phyloP scores from a whole-genome alignment of 129 eudicot genomes.

The Escallonia rubra region DNA sequence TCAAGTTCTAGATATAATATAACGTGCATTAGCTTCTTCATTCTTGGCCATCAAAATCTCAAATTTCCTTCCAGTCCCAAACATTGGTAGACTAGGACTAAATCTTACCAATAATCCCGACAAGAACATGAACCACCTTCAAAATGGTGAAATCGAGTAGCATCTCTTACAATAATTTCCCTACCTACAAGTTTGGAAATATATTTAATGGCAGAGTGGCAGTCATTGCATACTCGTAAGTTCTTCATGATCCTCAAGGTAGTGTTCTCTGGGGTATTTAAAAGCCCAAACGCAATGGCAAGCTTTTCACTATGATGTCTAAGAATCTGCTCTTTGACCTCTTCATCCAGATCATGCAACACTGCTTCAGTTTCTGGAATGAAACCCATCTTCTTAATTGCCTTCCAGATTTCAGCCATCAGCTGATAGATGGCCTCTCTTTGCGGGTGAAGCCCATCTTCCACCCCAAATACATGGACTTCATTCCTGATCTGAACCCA shows the following conservation, averaged over 20 bases:
- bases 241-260: slow-evolving; percentile 78
- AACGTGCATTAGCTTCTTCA: too few relatives aligned
- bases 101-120: slow-evolving; percentile 62
- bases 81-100: too few relatives aligned
- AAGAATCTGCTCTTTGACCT: slow-evolving; percentile 73
- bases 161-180: slow-evolving; percentile 78
- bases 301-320: slow-evolving; percentile 84
- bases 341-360: slow-evolving; percentile 79
- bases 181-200: slow-evolving; percentile 69
- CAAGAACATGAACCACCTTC: slow-evolving; percentile 68
- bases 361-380: slow-evolving; percentile 65
- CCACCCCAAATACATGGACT: slow-evolving; percentile 78
- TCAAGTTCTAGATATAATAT: too few relatives aligned
- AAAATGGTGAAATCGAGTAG: slow-evolving; percentile 88
- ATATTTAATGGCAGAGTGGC: slow-evolving; percentile 71
- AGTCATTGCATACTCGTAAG: slow-evolving; percentile 82
- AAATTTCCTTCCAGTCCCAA: too few relatives aligned
- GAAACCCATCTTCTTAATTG: slow-evolving; percentile 69
- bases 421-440: slow-evolving; percentile 47
- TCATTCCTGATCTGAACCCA: slow-evolving; percentile 64
- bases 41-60: too few relatives aligned
- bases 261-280: slow-evolving; percentile 59
- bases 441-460: slow-evolving; percentile 67
- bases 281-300: slow-evolving; percentile 66
- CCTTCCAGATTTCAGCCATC: slow-evolving; percentile 76